A percentile compares a stretch with the other conserved stretches of the same genome.
These are phyloP conservation scores for Xylaria palmicola DNA, from an alignment of 495 filamentous ascomycete genomes.

Conservation along the genomic window DNA sequence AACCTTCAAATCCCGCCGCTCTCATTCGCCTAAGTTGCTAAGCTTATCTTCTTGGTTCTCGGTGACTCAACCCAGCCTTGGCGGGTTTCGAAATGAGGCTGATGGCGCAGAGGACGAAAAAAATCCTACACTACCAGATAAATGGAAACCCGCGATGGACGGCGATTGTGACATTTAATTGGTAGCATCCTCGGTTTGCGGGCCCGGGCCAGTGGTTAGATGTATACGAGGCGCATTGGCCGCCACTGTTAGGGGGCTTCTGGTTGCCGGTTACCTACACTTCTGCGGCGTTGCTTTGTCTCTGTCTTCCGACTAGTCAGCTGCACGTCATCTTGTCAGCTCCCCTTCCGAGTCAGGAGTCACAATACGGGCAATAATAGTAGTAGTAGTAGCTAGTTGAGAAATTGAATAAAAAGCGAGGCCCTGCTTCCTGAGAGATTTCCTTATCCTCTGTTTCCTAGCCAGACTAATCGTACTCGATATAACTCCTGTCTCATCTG, in stretches of 20 bases:
- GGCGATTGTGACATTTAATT: neutral
- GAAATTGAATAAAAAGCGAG: neutral
- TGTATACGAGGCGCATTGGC: constrained; percentile 9
- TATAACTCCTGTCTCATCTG: neutral
- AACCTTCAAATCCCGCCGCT: constrained; percentile 9
- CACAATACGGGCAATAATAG: no score
- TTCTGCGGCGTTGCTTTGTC: neutral
- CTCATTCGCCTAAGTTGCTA: neutral
- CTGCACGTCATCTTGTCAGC: constrained; percentile 5
- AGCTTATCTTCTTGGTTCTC: neutral
- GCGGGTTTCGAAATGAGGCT: constrained; percentile 1
- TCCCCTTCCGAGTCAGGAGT: neutral
- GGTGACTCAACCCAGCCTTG: constrained; percentile 9
- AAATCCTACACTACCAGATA: neutral
- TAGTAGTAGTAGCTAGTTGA: neutral
- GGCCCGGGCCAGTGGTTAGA: neutral
- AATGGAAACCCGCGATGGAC: neutral
- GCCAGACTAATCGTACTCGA: neutral
- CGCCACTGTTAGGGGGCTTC: no score
- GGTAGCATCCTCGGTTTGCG: neutral
- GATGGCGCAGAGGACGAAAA: neutral
- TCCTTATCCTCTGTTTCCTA: neutral
- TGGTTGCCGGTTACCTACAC: no score
- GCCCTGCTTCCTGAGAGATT: neutral
- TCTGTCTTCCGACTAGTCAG: neutral